A percentile compares a stretch with the other conserved stretches of the same genome.
Conservation (phyloP, 2,329 filamentous ascomycete species). For the Teratosphaeria epicoccoides region DNA sequence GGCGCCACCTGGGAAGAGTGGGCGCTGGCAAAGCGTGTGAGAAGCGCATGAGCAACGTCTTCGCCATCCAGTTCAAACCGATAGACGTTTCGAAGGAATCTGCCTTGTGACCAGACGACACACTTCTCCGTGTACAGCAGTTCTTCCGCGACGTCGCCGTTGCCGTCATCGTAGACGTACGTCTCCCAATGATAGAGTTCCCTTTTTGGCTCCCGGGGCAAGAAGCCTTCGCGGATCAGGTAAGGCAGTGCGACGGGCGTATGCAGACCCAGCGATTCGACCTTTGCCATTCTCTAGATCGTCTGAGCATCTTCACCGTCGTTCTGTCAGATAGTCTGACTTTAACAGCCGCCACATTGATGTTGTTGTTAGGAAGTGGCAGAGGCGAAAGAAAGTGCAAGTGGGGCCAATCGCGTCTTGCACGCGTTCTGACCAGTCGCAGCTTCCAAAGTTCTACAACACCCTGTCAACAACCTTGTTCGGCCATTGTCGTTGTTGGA, state of each 20-base stretch:
- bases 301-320: background rate
- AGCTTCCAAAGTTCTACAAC: constrained; percentile 3
- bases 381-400: background rate
- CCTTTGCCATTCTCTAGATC: constrained; percentile 63
- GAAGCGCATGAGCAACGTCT: constrained; percentile 69
- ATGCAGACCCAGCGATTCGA: constrained; percentile 85
- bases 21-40: constrained; percentile 57
- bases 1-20: background rate
- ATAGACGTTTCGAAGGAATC: constrained; percentile 74
- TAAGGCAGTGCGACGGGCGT: constrained; percentile 74
- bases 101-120: constrained; percentile 83
- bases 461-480: constrained; percentile 2
- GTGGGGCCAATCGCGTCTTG: background rate
- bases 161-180: constrained; percentile 31
- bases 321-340: background rate
- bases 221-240: constrained; percentile 68
- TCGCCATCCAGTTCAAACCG: constrained; percentile 81
- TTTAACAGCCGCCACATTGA: too few relatives aligned
- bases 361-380: background rate
- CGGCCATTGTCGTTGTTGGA: background rate
- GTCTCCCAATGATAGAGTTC: constrained; percentile 69
- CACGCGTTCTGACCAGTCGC: constrained; percentile 1
- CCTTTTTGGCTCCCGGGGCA: constrained; percentile 55
- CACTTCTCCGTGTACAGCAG: constrained; percentile 62
- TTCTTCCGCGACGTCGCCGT: constrained; percentile 57